A percentile compares a stretch with the other conserved stretches of the same genome.
Conservation (phyloP, 805 yeast species). For the Starmerella lactis-condensi region DNA sequence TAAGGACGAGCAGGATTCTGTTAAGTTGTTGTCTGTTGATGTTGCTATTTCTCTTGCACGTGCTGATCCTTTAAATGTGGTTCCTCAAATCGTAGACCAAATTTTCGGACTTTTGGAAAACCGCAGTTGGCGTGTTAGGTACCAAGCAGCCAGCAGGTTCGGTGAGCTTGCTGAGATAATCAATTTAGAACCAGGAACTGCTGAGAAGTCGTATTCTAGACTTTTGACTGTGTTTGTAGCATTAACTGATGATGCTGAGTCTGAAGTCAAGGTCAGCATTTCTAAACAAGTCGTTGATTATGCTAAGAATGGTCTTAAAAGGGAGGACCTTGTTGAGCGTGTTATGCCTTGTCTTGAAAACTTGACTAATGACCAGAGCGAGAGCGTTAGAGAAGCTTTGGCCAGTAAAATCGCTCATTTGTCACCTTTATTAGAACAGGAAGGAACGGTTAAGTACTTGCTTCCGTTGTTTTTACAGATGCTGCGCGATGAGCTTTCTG, state of each 20-base stretch:
- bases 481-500: slow-evolving; percentile 94
- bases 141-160: slow-evolving; percentile 92
- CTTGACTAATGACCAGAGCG: slow-evolving; percentile 77
- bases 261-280: slow-evolving; percentile 89
- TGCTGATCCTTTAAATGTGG: slow-evolving; percentile 15
- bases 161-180: slow-evolving; percentile 53
- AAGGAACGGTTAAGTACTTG: slow-evolving; percentile 59
- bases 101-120: slow-evolving; percentile 61
- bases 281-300: slow-evolving; percentile 69
- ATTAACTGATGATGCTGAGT: slow-evolving; percentile 79
- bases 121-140: slow-evolving; percentile 95
- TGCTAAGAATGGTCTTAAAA: slow-evolving; percentile 19
- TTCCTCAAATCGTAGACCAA: slow-evolving; percentile 22
- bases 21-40: slow-evolving; percentile 74
- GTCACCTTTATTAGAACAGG: slow-evolving; percentile 71
- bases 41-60: slow-evolving; percentile 61
- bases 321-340: slow-evolving; percentile 40
- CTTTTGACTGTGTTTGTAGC: slow-evolving; percentile 54
- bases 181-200: slow-evolving; percentile 19
- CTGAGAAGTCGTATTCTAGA: slow-evolving; percentile 34
- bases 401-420: slow-evolving; percentile 75
- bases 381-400: slow-evolving; percentile 79
- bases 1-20: slow-evolving; percentile 84
- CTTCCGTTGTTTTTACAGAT: slow-evolving; percentile 78
- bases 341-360: slow-evolving; percentile 70